These are phyloP conservation scores for Pseudocercospora ulei DNA, from an alignment of 2,329 filamentous ascomycete genomes.

Conservation along the genomic window DNA sequence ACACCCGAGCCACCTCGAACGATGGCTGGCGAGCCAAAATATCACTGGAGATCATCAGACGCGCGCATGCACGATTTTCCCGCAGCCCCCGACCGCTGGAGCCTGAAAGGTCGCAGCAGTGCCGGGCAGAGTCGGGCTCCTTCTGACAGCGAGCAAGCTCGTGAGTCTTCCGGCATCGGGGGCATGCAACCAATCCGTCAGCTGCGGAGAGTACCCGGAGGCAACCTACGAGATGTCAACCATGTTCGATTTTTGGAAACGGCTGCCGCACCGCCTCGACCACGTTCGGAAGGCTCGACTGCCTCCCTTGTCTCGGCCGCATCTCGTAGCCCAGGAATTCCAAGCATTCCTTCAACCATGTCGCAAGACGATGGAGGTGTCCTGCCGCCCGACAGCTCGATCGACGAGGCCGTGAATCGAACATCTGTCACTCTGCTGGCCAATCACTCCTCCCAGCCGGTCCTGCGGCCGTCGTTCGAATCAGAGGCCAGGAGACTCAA, in stretches of 20 bases:
- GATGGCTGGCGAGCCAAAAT: conserved; percentile 8
- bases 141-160: conserved; percentile 9
- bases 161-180: conserved; percentile 37
- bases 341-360: conserved; percentile 12
- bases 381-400: conserved; percentile 10
- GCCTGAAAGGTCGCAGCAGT: conserved; percentile 10
- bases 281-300: conserved; percentile 36
- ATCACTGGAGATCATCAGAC: conserved; percentile 16
- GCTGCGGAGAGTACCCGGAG: conserved; percentile 43
- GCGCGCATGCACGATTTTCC: conserved; percentile 27
- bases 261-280: conserved; percentile 30
- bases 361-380: conserved; percentile 19
- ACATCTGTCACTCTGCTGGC: conserved; percentile 38
- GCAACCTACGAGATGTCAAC: conserved; percentile 41
- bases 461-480: conserved; percentile 64
- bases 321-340: conserved; percentile 5
- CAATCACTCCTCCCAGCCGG: conserved; percentile 49
- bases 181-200: conserved; percentile 33
- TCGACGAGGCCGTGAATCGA: conserved; percentile 17
- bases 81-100: conserved; percentile 23
- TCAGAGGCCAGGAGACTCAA: conserved; percentile 78
- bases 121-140: conserved; percentile 8
- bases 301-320: conserved; percentile 15
- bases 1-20: conserved; percentile 11
- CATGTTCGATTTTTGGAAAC: conserved; percentile 42